These are phyloP conservation scores for Cyberlindnera galapagoensis DNA, from an alignment of 805 yeast genomes.

Conservation along the genomic window DNA sequence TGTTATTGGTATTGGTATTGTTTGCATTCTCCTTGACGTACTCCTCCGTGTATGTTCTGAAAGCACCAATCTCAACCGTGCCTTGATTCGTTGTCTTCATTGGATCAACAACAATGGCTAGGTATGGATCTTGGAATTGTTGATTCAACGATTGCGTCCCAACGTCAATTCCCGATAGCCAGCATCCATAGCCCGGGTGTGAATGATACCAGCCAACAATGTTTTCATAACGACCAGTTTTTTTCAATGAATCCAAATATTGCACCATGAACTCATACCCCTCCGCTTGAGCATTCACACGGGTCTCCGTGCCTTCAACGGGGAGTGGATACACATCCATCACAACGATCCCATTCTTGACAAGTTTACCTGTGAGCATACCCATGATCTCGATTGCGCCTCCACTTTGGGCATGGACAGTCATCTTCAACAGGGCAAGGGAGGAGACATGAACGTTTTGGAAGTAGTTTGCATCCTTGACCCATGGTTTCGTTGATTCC, in stretches of 20 bases:
- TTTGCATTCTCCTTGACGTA: constrained; percentile 10
- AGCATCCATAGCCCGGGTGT: constrained; percentile 97
- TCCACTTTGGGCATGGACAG: constrained; percentile 74
- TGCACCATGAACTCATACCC: constrained; percentile 94
- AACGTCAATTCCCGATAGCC: constrained; percentile 92
- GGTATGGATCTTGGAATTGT: constrained; percentile 83
- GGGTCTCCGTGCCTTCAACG: constrained; percentile 91
- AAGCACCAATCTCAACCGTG: constrained; percentile 80
- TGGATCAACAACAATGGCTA: constrained; percentile 88
- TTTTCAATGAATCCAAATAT: constrained; percentile 53
- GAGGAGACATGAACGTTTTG: constrained; percentile 58
- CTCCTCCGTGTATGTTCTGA: constrained; percentile 56
- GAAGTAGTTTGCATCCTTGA: constrained; percentile 51
- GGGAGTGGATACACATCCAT: constrained; percentile 84
- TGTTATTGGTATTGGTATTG: no score
- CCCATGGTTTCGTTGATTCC: constrained; percentile 44
- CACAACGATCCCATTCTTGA: constrained; percentile 51
- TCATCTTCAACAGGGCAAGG: constrained; percentile 68
- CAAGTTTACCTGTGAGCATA: constrained; percentile 75
- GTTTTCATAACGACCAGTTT: constrained; percentile 49
- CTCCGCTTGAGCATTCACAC: constrained; percentile 92
- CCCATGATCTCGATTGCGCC: constrained; percentile 94
- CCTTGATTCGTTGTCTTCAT: constrained; percentile 56
- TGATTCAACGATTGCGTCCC: constrained; percentile 83
- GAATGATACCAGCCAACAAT: constrained; percentile 98